These are phyloP conservation scores for Macroventuria anomochaeta DNA, from an alignment of 2,329 filamentous ascomycete genomes.

Conservation along the genomic window DNA sequence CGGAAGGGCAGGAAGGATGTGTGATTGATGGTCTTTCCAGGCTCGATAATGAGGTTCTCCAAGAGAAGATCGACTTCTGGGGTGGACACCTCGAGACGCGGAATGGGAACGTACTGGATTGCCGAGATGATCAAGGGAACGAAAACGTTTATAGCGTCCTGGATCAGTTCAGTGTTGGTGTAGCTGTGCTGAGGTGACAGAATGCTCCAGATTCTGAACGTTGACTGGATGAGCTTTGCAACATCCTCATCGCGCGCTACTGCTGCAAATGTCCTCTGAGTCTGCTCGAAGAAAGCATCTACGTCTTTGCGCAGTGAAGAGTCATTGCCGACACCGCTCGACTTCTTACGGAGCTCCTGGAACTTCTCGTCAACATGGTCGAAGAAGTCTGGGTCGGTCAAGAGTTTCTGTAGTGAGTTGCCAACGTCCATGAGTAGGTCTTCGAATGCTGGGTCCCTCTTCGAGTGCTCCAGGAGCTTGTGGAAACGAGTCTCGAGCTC, in stretches of 20 bases:
- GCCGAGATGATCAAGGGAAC: slow-evolving; percentile 77
- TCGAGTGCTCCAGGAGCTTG: slow-evolving; percentile 73
- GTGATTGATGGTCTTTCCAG: slow-evolving; percentile 80
- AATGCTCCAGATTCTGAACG: slow-evolving; percentile 70
- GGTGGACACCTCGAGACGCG: slow-evolving; percentile 83
- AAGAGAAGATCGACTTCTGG: slow-evolving; percentile 84
- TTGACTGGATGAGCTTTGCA: slow-evolving; percentile 70
- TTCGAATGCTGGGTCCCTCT: slow-evolving; percentile 83
- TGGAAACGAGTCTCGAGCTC: slow-evolving; percentile 72
- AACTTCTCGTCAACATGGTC: slow-evolving; percentile 74
- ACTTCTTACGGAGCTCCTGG: slow-evolving; percentile 63
- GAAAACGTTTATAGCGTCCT: slow-evolving; percentile 80
- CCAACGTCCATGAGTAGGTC: slow-evolving; percentile 75
- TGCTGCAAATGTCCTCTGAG: slow-evolving; percentile 70
- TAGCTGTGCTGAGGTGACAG: slow-evolving; percentile 70
- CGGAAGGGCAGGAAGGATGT: slow-evolving; percentile 90
- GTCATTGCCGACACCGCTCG: slow-evolving; percentile 65
- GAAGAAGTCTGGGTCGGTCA: slow-evolving; percentile 87
- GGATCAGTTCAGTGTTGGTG: slow-evolving; percentile 73
- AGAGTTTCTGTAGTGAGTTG: slow-evolving; percentile 76
- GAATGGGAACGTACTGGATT: slow-evolving; percentile 88
- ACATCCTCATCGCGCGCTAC: slow-evolving; percentile 76
- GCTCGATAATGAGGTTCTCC: slow-evolving; percentile 90
- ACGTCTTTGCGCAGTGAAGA: slow-evolving; percentile 75
- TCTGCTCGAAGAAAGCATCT: slow-evolving; percentile 72